Evolutionary conservation across 176 grass and related monocot species (phyloP).

Genomic region (Eleusine indica): DNA sequence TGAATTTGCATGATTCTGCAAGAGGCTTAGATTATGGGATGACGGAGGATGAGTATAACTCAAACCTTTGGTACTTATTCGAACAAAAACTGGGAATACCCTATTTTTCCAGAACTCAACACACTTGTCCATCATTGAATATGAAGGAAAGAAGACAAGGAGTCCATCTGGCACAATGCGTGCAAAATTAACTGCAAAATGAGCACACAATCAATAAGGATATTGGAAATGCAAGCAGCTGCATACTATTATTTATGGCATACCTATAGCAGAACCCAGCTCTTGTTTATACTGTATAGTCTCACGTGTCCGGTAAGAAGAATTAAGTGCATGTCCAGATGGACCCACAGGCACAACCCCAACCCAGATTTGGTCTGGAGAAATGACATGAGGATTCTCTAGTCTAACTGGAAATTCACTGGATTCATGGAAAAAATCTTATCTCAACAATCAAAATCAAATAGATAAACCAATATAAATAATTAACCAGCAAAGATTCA

Average conservation of each 20-base stretch:
- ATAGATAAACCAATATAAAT: conserved; percentile 30
- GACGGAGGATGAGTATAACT: conserved; percentile 22
- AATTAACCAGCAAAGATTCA: conserved; percentile 16
- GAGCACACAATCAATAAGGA: conserved; percentile 29
- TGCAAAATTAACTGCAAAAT: conserved; percentile 88
- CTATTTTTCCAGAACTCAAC: conserved; percentile 89
- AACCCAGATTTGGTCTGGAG: conserved; percentile 84
- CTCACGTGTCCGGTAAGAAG: conserved; percentile 73
- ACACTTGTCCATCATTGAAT: conserved; percentile 98
- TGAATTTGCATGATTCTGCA: conserved; percentile 83
- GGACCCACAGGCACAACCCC: conserved; percentile 89
- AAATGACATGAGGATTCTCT: conserved; percentile 98
- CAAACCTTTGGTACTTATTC: conserved; percentile 33
- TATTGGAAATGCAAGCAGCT: conserved; percentile 37
- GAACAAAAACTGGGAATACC: conserved; percentile 45
- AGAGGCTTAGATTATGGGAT: conserved; percentile 36
- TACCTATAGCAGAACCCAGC: conserved; percentile 87
- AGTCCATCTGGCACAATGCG: conserved; percentile 95
- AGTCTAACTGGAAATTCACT: conserved; percentile 96
- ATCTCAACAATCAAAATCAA: conserved; percentile 22
- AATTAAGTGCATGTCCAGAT: conserved; percentile 94
- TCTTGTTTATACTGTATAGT: conserved; percentile 98
- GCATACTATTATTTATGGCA: conserved; percentile 29
- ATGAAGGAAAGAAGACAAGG: conserved; percentile 97
- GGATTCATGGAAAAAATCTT: conserved; percentile 38